These are phyloP conservation scores for Mucor velutinosus DNA, from an alignment of 371 early-diverging fungal genomes.

Conservation along the genomic window DNA sequence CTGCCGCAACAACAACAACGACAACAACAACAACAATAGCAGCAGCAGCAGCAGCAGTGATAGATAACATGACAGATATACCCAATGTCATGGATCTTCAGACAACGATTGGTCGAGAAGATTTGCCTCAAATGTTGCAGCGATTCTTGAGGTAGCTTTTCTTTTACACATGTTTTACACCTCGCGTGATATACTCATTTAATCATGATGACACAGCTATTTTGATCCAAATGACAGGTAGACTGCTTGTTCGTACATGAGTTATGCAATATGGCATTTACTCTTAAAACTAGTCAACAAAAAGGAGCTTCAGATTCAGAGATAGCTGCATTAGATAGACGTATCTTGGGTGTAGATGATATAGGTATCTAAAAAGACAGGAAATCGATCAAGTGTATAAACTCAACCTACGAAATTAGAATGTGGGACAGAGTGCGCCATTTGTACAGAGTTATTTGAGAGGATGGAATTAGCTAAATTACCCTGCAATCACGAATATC, in stretches of 20 bases:
- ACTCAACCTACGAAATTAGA: background rate
- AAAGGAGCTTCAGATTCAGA: background rate
- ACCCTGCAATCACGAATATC: conserved; percentile 16
- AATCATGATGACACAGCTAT: background rate
- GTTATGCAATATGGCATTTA: no score
- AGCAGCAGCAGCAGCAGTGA: background rate
- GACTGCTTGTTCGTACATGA: background rate
- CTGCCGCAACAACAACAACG: background rate
- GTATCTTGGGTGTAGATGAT: background rate
- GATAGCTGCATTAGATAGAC: background rate
- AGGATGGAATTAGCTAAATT: background rate
- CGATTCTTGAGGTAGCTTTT: background rate
- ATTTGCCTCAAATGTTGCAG: background rate
- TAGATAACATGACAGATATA: background rate
- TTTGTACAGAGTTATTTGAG: conserved; percentile 11
- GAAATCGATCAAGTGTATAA: background rate
- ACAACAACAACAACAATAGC: no score
- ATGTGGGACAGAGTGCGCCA: conserved; percentile 1
- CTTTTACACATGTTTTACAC: background rate
- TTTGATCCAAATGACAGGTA: background rate
- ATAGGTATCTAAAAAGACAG: background rate
- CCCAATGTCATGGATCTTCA: background rate
- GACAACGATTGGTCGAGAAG: background rate
- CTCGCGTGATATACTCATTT: background rate
- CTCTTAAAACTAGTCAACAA: background rate